Base-by-base conservation (phyloP, 2,329 filamentous ascomycete genomes). In the Xylaria sp. region DNA sequence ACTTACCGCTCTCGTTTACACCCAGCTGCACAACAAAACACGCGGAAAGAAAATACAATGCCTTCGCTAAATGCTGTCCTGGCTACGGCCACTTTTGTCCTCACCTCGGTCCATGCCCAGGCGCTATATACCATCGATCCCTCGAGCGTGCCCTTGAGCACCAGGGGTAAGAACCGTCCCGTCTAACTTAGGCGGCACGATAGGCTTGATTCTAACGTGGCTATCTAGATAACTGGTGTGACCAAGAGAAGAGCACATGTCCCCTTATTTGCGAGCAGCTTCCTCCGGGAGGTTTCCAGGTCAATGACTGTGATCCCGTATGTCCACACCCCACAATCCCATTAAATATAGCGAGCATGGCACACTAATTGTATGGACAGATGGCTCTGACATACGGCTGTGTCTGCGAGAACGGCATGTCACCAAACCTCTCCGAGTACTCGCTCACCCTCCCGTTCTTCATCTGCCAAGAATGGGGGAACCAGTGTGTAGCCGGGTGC, bases 401-500 rank as follows among this genome's bases (percentile, higher is more conserved):
- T 80, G 84, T 93, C 74, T 96, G 92, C 83, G 85, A 86, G 71
- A 85, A 91, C 78, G 87, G 88, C 78, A 79, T 86, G 70, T 82
- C 86, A 62, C 92, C 92, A 73, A 94, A 94, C 81, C 82, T 93
- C 58, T 89, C 90, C 76, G 87, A 94, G 81, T 96, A 91, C 86
- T 91, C 90, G 23, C 86, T 93, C 74, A 94, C 92, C 1, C 84
- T 96, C 31, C 92, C 93, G 41, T 95, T 89, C 86, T 93, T 90
- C 82, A 86, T 90, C 75, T 96, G 92, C 86, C 86, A 85, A 56
- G 86, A 91, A 81, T 93, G 87, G 86, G 90, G 88, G 75, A 89
- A 83, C 78, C 88, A 93, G 81, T 94, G 91, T 79, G 89, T 91
- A 13, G 77, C 73, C 1, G 80, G 70, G 67, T 94, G 92, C 81